Evolutionary conservation across 441 rosid species (phyloP).

Genomic region (Capsella rubella): DNA sequence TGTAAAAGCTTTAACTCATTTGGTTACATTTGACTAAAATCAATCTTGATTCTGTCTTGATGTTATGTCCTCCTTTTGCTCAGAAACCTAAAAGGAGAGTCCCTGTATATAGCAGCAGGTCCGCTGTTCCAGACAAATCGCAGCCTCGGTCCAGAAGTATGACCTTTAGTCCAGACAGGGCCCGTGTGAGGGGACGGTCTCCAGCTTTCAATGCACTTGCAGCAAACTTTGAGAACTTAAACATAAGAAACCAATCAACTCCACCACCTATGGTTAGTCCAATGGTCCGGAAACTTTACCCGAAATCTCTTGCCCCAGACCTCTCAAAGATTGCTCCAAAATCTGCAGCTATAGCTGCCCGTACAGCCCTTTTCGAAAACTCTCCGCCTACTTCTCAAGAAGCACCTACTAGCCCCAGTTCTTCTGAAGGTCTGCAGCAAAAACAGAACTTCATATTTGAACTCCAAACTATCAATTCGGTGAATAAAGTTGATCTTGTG

Average conservation of each 20-base stretch:
- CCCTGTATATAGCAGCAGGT: conserved; percentile 83
- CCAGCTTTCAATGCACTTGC: conserved; percentile 99
- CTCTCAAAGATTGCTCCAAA: conserved; percentile 60
- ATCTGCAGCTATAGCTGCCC: conserved; percentile 80
- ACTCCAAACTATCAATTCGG: background rate
- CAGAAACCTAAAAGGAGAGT: conserved; percentile 95
- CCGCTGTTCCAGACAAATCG: conserved; percentile 81
- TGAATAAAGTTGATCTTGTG: conserved; percentile 11
- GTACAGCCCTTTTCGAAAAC: conserved; percentile 71
- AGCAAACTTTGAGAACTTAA: conserved; percentile 88
- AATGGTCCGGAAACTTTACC: conserved; percentile 78
- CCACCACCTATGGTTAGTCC: conserved; percentile 93
- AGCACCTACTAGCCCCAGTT: conserved; percentile 62
- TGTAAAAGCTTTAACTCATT: conserved; percentile 43
- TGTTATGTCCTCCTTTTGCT: conserved; percentile 30
- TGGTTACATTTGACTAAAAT: conserved; percentile 22
- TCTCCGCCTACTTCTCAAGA: conserved; percentile 65
- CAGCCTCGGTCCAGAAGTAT: conserved; percentile 94
- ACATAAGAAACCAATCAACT: conserved; percentile 89
- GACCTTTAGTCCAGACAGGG: conserved; percentile 94
- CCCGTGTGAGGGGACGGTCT: conserved; percentile 97
- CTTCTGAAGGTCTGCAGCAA: conserved; percentile 65
- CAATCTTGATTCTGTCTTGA: conserved; percentile 27
- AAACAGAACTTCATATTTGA: background rate
- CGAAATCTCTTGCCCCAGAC: conserved; percentile 81